Base-by-base conservation (phyloP, 169 alveolate genomes). In the Eimeria falciformis region DNA sequence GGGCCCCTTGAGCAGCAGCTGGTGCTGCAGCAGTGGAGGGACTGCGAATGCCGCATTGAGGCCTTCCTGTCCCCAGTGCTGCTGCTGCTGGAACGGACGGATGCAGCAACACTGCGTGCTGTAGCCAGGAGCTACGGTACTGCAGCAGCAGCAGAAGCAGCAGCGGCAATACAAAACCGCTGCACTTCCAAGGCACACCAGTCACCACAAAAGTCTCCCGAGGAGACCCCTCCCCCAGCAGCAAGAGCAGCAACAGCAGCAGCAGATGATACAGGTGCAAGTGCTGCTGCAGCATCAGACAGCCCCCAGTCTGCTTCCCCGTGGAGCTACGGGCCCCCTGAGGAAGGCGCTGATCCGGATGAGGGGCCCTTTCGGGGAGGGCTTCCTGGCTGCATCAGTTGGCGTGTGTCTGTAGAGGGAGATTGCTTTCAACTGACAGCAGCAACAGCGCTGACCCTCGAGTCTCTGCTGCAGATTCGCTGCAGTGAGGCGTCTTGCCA, bases 41-140 rank as follows among this genome's bases (percentile, higher is more conserved):
- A 73, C 83, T 73, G 83, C 58, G 83, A 73, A 12, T 73, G 83
- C 62, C 83, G 83, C 83, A 37, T 73, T 5, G 83, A 73, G 83
- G 83, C 73, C 73, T 62, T 62, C 21, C 55, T 73, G 25, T 73
- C 83, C 3, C 83, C 83, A 1, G 55, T 73, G n/a, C 58, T 73
- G 62, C 83, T 73, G 62, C 58, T 73, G 83, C 83, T 73, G 83
- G 43, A 53, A 37, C 62, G 62, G 7, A 25, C 37, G n/a, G 83
- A 73, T 29, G 55, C 58, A n/a, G 17, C 58, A 7, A 43, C 58
- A 6, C 58, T 73, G 62, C 83, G 25, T 29, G 55, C 83, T 3
- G 83, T 73, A n/a, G 58, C 83, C 83, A 14, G 83, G 25, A 73
- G 83, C 83, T 73, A 73, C 33, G n/a, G 37, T 14, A 9, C 55